Evolutionary conservation across 2,329 filamentous ascomycete genomes (phyloP), one percentile per base, ranked within the genome.

Genomic region (Aspergillus caelatus): DNA sequence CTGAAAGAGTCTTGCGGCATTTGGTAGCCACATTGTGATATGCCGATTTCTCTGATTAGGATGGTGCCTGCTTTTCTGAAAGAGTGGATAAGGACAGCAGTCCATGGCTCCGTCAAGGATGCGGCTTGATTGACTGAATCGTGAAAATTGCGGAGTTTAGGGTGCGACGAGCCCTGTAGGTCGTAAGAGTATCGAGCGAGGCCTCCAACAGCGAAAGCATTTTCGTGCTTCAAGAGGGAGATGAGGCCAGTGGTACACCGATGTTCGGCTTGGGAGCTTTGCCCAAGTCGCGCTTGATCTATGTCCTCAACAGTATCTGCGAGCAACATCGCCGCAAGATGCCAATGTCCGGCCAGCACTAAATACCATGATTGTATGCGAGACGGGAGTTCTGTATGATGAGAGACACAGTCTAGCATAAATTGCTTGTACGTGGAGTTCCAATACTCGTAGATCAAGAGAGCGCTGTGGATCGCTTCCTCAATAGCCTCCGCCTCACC

Each of bases 341-440:
- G 84, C 82, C 85, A 88, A 66, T 88, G 86, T 0, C 83, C 84
- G 0, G 82, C 77, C 28, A 88, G 80, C 58, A 85, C 83, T 16
- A 86, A 80, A 64, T 87, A 88, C 86, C 86, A 88, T 48, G 85
- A 85, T 68, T 86, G 85, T 5, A 88, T 81, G 16, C 83, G 79
- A 57, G 43, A 23, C n/a, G 43, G 43, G 14, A 46, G 43, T 10
- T 46, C n/a, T 21, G 43, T 14, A 23, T 46, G 43, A 4, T 46
- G n/a, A 14, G 43, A 11, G 10, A 46, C 10, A 19, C 43, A 46
- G n/a, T 46, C 43, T 11, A 46, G 11, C 43, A 46, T 46, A 23
- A 46, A 46, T 12, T 21, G 43, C n/a, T 23, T 23, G 21, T 46
- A 46, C 1, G 43, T 46, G 4, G 43, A 46, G 11, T 46, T 46